Base-by-base conservation (phyloP, 805 yeast species). In the Lipomyces yamanashiensis region DNA sequence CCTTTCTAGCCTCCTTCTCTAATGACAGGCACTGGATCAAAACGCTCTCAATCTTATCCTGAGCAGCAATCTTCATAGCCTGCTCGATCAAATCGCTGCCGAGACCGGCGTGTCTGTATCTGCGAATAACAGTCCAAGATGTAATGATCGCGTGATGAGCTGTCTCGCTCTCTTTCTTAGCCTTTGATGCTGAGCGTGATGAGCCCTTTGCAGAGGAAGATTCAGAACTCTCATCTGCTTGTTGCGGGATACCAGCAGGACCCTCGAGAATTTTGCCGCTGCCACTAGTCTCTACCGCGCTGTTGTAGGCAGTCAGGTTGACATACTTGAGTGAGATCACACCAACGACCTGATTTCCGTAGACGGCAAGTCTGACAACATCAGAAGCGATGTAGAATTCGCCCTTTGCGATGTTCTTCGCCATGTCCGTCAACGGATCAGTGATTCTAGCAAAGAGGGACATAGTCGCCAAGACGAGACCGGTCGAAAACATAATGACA, bases 81-180 rank as follows among this genome's bases (percentile, higher is more conserved):
- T 53, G 28, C 21, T 51, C 33, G 15, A 69, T 44, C 17, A 69
- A 53, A 43, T 69, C 72, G 21, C 47, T 33, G 23, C 72, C 72
- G 36, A 69, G 60, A n/a, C 72, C 72, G 45, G 59, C 71, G 12
- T 61, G 54, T 15, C 72, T 54, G 54, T 69, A 69, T 15, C 67
- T 59, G 37, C 58, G 52, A 15, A 65, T 17, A 9, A 69, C 72
- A 7, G 67, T 49, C 71, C 71, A 69, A 28, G 70, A 61, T n/a
- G 69, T 47, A 21, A 69, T 61, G 39, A 61, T 43, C 12, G 67
- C 72, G 36, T 51, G 59, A 17, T 51, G 55, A 21, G 23, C 44
- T 28, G 5, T 28, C 28, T 28, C 28, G 28, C 28, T 28, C 40
- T 56, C 54, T 39, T 21, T 54, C 37, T 40, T 51, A 15, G 45